Evolutionary conservation across 805 yeast species (phyloP).

Genomic region (Candida nonsorbophila): DNA sequence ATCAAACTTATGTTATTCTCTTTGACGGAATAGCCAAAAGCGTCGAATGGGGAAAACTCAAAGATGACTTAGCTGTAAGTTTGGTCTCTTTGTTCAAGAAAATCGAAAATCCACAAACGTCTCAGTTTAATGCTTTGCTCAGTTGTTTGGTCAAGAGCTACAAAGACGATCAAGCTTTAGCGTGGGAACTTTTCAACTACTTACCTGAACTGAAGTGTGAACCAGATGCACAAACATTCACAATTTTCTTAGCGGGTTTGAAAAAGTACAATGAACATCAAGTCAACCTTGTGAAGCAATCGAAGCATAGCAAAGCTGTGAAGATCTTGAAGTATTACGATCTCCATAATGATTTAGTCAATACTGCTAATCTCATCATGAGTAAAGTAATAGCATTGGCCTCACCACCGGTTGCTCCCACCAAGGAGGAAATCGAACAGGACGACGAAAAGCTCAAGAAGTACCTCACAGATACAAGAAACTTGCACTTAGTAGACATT

Average conservation of each 20-base stretch:
- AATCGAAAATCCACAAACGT: constrained; percentile 7
- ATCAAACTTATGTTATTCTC: constrained; percentile 32
- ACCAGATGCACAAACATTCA: constrained; percentile 33
- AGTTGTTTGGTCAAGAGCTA: constrained; percentile 29
- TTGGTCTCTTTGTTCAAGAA: constrained; percentile 17
- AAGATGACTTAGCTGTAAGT: constrained; percentile 13
- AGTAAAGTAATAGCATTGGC: constrained; percentile 21
- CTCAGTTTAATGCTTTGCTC: constrained; percentile 34
- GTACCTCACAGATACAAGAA: neutral
- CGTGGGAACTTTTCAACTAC: constrained; percentile 33
- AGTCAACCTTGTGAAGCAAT: neutral
- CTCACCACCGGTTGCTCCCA: constrained; percentile 30
- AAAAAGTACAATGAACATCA: constrained; percentile 10
- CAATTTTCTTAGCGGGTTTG: constrained; percentile 33
- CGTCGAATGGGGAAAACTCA: constrained; percentile 27
- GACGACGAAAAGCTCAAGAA: neutral
- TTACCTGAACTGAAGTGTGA: constrained; percentile 7
- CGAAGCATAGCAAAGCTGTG: constrained; percentile 5
- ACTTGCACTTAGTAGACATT: constrained; percentile 11
- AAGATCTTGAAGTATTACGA: constrained; percentile 19
- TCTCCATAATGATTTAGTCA: constrained; percentile 21
- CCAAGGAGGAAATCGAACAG: constrained; percentile 15
- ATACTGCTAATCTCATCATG: constrained; percentile 21
- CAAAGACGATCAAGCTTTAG: constrained; percentile 22
- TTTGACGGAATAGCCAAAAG: constrained; percentile 31